Percentiles rank a stretch among this genome's conserved stretches.
Evolutionary conservation across 2,329 filamentous ascomycete genomes (phyloP).

Genomic region (Plectosphaerella sp.): DNA sequence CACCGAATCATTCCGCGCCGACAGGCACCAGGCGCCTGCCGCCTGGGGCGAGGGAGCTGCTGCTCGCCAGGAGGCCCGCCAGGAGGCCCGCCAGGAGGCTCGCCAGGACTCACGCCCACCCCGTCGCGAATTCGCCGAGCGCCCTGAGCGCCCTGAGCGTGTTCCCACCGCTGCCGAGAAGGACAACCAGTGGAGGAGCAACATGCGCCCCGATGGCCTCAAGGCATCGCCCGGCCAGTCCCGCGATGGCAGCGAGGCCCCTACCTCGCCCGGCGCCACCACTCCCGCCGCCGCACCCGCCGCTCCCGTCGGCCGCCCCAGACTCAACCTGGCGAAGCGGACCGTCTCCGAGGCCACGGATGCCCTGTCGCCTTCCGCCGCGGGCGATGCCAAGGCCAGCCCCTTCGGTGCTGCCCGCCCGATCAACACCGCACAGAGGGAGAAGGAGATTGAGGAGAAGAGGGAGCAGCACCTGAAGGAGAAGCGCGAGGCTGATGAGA

Average conservation of each 20-base stretch:
- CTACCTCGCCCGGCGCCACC: slow-evolving; percentile 60
- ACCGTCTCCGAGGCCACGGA: slow-evolving; percentile 73
- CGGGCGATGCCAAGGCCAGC: slow-evolving; percentile 73
- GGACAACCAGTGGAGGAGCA: slow-evolving; percentile 88
- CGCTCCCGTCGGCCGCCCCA: slow-evolving; percentile 63
- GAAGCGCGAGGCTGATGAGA: slow-evolving; percentile 85
- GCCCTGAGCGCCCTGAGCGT: slow-evolving; percentile 59
- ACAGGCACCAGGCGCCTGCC: slow-evolving; percentile 65
- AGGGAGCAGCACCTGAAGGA: slow-evolving; percentile 67
- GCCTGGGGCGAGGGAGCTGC: slow-evolving; percentile 65
- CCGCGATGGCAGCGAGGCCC: slow-evolving; percentile 70
- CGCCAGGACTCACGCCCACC: slow-evolving; percentile 66
- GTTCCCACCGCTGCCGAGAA: slow-evolving; percentile 83
- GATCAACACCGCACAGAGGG: slow-evolving; percentile 86
- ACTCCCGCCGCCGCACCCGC: slow-evolving; percentile 38
- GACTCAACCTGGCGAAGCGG: slow-evolving; percentile 83
- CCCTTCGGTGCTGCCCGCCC: slow-evolving; percentile 91
- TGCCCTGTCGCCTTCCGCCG: slow-evolving; percentile 42
- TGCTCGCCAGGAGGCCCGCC: neutral
- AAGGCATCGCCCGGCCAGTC: slow-evolving; percentile 59
- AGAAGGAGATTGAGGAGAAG: slow-evolving; percentile 89
- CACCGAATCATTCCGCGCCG: slow-evolving; percentile 53
- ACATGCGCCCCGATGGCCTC: slow-evolving; percentile 78
- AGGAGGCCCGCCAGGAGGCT: neutral
- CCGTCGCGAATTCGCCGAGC: slow-evolving; percentile 70